Percentiles rank a stretch among this genome's conserved stretches.
Evolutionary conservation across 1,284 basidiomycete species (phyloP).

Genomic region (Rhodotorula mucilaginosa): DNA sequence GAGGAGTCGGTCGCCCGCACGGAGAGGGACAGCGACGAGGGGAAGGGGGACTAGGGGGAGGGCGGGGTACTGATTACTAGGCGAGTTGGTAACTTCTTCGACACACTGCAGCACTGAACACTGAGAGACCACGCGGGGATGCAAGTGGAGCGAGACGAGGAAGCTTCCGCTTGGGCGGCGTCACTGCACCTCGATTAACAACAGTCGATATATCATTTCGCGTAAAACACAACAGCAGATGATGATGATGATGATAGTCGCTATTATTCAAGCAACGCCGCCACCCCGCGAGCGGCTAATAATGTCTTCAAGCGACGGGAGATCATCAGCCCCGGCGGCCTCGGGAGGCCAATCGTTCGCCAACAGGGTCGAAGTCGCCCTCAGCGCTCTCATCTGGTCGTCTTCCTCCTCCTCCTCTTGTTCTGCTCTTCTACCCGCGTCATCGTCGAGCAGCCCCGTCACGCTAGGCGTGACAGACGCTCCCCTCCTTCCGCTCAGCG

Average conservation of each 20-base stretch:
- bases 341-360: slow-evolving; percentile 1
- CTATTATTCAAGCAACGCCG: not conserved
- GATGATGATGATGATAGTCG: not conserved
- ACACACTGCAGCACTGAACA: not conserved
- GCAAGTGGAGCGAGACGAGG: no score
- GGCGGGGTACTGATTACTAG: no score
- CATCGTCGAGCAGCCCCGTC: not conserved
- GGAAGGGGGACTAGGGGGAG: no score
- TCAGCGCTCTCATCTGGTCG: slow-evolving; percentile 2
- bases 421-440: no score
- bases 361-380: not conserved
- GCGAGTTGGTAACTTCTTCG: no score
- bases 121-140: not conserved
- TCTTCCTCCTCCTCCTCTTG: not conserved
- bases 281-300: not conserved
- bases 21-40: no score
- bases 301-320: slow-evolving; percentile 8
- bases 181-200: not conserved
- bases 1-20: no score
- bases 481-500: not conserved
- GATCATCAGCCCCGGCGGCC: slow-evolving; percentile 7
- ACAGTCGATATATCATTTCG: no score
- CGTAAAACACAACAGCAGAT: no score
- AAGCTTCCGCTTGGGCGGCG: not conserved
- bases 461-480: not conserved